Evolutionary conservation across 176 grass and related monocot genomes (phyloP).

Genomic region (Lolium rigidum): DNA sequence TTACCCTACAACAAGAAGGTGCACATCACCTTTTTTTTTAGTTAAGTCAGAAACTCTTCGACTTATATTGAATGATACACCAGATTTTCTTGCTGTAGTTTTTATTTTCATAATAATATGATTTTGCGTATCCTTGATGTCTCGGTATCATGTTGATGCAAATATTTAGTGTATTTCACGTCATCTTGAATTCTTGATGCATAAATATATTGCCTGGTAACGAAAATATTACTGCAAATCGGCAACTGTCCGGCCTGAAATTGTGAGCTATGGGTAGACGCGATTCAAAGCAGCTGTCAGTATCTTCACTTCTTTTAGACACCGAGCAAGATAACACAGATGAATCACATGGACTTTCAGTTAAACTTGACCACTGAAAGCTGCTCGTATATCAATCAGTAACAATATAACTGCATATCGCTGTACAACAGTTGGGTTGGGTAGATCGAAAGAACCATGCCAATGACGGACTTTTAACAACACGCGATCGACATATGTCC

Average conservation of each 20-base stretch:
- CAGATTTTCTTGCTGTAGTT: background rate
- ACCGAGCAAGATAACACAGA: background rate
- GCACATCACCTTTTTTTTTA: too few species aligned
- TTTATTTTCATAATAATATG: background rate
- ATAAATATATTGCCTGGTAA: background rate
- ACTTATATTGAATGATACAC: background rate
- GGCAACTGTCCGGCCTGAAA: background rate
- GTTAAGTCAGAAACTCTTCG: too few species aligned
- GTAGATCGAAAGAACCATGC: background rate
- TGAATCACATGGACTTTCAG: background rate
- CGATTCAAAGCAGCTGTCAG: background rate
- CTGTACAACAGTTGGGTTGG: background rate
- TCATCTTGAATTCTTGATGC: background rate
- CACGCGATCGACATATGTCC: background rate
- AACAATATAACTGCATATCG: background rate
- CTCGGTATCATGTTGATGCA: background rate
- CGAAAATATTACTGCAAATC: background rate
- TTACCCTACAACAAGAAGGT: too few species aligned
- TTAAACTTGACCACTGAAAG: background rate
- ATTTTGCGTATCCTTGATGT: background rate
- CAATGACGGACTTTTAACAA: background rate
- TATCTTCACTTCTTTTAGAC: too few species aligned
- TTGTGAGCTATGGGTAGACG: background rate
- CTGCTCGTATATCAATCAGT: background rate
- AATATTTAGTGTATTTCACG: background rate